Percentiles rank a stretch among this genome's conserved stretches.
phyloP scores from a whole-genome alignment of 441 rosid genomes.

The Hypseocharis bilobata region DNA sequence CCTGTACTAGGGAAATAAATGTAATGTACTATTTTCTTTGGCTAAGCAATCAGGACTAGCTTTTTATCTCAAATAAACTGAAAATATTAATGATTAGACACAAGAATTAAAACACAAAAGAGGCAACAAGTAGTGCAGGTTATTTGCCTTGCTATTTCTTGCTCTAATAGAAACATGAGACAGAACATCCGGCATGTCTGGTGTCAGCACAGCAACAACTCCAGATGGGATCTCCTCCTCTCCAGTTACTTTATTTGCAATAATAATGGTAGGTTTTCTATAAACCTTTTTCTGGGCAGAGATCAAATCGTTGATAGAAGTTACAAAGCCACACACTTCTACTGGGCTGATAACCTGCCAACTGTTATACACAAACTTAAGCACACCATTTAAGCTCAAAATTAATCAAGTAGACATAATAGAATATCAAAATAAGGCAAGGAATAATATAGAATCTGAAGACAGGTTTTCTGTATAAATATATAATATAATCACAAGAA shows the following conservation, averaged over 20 bases:
- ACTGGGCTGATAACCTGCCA: constrained; percentile 84
- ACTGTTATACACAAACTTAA: constrained; percentile 32
- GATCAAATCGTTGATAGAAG: constrained; percentile 44
- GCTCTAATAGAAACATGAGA: constrained; percentile 83
- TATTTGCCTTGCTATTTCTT: constrained; percentile 58
- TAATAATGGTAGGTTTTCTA: constrained; percentile 50
- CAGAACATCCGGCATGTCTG: constrained; percentile 66
- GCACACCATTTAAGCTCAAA: constrained; percentile 12
- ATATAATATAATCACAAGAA: not conserved
- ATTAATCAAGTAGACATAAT: not conserved
- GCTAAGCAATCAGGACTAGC: constrained; percentile 6
- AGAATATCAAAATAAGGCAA: not conserved
- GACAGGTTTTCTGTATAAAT: not conserved
- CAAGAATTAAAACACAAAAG: not conserved
- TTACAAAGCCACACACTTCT: constrained; percentile 53
- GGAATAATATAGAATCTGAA: not conserved
- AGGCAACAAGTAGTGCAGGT: not conserved
- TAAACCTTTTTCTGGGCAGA: constrained; percentile 54
- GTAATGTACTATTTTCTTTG: constrained; percentile 13
- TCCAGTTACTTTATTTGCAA: constrained; percentile 58
- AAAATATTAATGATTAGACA: constrained; percentile 1
- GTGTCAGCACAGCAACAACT: constrained; percentile 70
- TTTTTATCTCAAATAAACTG: constrained; percentile 12
- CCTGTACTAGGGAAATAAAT: constrained; percentile 32
- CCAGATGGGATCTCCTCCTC: constrained; percentile 81